phyloP scores from a whole-genome alignment of 2,329 filamentous ascomycete species.

The Fusarium euwallaceae region DNA sequence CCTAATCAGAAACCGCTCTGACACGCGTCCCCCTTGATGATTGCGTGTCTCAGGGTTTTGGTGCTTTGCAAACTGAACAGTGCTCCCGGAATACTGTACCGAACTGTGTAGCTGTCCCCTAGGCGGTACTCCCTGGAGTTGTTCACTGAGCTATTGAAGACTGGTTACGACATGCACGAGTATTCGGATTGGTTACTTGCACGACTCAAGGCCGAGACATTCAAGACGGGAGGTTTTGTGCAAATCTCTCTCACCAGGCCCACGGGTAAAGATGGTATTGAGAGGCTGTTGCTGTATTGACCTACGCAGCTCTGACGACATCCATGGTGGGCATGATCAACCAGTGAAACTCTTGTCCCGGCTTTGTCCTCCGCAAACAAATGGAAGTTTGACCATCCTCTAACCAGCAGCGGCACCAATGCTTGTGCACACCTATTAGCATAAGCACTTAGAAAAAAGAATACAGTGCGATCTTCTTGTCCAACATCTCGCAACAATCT shows the following conservation, averaged over 20 bases:
- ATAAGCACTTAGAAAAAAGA: conserved; percentile 1
- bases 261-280: background rate
- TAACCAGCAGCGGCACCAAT: background rate
- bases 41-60: conserved; percentile 27
- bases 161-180: conserved; percentile 10
- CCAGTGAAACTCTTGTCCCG: background rate
- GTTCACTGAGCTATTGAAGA: conserved; percentile 8
- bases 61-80: conserved; percentile 1
- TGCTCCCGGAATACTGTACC: conserved; percentile 19
- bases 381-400: background rate
- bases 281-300: background rate
- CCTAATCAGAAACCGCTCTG: conserved; percentile 39
- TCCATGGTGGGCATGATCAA: background rate
- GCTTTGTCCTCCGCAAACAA: background rate
- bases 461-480: conserved; percentile 3
- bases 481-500: background rate
- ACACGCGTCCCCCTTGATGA: conserved; percentile 43
- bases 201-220: conserved; percentile 16
- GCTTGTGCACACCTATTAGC: background rate
- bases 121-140: conserved; percentile 15
- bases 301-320: background rate
- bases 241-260: background rate
- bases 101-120: background rate
- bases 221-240: background rate
- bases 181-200: conserved; percentile 14